Conservation (phyloP, 2,329 filamentous ascomycete genomes). For the Macrophomina tecta region DNA sequence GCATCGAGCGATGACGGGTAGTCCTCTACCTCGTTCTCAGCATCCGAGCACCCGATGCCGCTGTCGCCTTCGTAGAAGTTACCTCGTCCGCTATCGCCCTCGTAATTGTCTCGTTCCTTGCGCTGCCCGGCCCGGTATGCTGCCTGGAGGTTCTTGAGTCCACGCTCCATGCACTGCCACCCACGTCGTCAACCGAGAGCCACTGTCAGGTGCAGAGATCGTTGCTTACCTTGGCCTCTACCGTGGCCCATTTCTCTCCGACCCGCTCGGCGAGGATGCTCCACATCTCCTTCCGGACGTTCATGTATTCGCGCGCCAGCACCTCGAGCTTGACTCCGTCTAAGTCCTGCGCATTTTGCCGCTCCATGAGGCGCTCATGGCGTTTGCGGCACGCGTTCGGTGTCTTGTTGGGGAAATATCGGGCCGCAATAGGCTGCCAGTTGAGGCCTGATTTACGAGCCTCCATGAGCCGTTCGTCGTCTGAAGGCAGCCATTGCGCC, state of each 20-base stretch:
- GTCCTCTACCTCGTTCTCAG: slow-evolving; percentile 49
- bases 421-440: slow-evolving; percentile 80
- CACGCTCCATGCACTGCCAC: slow-evolving; percentile 78
- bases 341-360: slow-evolving; percentile 76
- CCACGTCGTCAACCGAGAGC: not conserved
- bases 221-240: slow-evolving; percentile 80
- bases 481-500: slow-evolving; percentile 69
- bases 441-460: slow-evolving; percentile 78
- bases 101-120: slow-evolving; percentile 64
- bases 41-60: slow-evolving; percentile 65
- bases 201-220: slow-evolving; percentile 48
- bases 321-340: slow-evolving; percentile 75
- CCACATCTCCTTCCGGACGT: slow-evolving; percentile 83
- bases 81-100: slow-evolving; percentile 30
- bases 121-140: slow-evolving; percentile 69
- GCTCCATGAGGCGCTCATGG: slow-evolving; percentile 83
- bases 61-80: slow-evolving; percentile 66
- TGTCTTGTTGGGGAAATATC: slow-evolving; percentile 77
- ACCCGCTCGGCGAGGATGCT: slow-evolving; percentile 69
- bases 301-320: slow-evolving; percentile 79
- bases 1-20: slow-evolving; percentile 29
- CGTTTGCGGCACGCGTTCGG: slow-evolving; percentile 88
- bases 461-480: slow-evolving; percentile 74
- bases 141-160: slow-evolving; percentile 79
- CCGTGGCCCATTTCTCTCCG: slow-evolving; percentile 65